Percentiles rank a stretch among this genome's conserved stretches.
phyloP scores from a whole-genome alignment of 1,284 basidiomycete genomes.

The Ustilago nuda region DNA sequence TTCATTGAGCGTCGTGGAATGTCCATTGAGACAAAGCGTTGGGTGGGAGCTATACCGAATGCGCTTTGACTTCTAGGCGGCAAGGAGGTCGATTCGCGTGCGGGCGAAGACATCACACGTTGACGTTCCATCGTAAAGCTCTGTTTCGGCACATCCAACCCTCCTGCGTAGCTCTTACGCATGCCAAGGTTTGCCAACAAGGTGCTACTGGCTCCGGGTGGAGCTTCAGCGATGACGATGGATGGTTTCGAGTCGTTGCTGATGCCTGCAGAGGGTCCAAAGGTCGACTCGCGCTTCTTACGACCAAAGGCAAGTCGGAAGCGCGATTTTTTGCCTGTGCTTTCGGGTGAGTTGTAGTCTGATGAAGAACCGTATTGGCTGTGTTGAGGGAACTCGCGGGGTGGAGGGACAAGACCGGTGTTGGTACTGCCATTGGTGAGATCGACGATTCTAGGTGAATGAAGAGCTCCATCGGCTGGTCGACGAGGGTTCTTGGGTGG shows the following conservation, averaged over 20 bases:
- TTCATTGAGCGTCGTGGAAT: slow-evolving; percentile 38
- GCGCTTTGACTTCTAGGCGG: slow-evolving; percentile 55
- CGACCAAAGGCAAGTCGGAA: slow-evolving; percentile 42
- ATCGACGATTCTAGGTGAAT: slow-evolving; percentile 25
- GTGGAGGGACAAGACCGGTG: not conserved
- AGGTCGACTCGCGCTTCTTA: slow-evolving; percentile 50
- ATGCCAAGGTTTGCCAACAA: slow-evolving; percentile 29
- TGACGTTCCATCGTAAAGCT: slow-evolving; percentile 44
- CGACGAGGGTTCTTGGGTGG: slow-evolving; percentile 46
- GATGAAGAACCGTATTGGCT: not conserved
- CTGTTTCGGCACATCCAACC: slow-evolving; percentile 29
- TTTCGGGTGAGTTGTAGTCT: slow-evolving; percentile 12
- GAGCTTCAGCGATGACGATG: slow-evolving; percentile 17
- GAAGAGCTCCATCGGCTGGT: slow-evolving; percentile 28
- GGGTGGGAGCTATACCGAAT: slow-evolving; percentile 46
- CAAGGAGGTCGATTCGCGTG: slow-evolving; percentile 12
- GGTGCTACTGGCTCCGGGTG: slow-evolving; percentile 6
- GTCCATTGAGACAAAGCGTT: slow-evolving; percentile 48
- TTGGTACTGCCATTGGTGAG: slow-evolving; percentile 11
- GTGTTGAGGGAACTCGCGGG: slow-evolving; percentile 33
- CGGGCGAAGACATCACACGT: slow-evolving; percentile 40
- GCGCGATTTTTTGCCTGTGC: slow-evolving; percentile 23
- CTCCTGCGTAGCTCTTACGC: slow-evolving; percentile 40
- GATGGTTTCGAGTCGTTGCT: slow-evolving; percentile 12
- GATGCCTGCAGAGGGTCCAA: slow-evolving; percentile 12